Base-by-base conservation (phyloP, 768 basidiomycete genomes). In the Boletus subparvulus region DNA sequence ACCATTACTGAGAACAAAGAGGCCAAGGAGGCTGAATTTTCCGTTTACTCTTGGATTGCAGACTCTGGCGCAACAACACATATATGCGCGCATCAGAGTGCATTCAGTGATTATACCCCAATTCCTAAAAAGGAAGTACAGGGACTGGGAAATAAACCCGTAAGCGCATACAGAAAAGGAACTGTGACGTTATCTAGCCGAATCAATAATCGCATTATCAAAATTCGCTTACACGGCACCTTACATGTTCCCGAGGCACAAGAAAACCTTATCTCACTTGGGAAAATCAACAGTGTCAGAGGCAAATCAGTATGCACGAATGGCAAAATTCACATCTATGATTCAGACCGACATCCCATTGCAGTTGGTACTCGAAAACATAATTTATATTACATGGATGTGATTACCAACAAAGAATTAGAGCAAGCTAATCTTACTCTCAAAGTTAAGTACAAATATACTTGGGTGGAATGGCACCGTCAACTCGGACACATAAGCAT, bases 231-330 rank as follows among this genome's bases (percentile, higher is more conserved):
- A 7, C 12, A 1, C 4, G n/a, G 54, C 6, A 32, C 39, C 3
- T 24, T 54, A 3, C 10, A 56, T n/a, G 45, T 48, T 1, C 58
- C 58, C 3, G 36, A 39, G 7, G 45, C 58, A 3, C 16, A 10
- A 6, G 30, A 56, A 17, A 60, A 60, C n/a, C 14, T 60, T n/a
- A 2, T 56, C 1, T 60, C 58, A 2, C 28, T 60, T 0, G 37
- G 19, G 1, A 10, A 33, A 2, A 16, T 56, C 0, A 50, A 56
- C 19, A 3, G 2, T 3, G 21, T 36, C 1, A 39, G 54, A 1
- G 41, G 49, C 9, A 1, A 17, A 7, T 7, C 41, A 2, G 21
- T 13, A 0, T 51, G 41, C 14, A 3, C 2, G 8, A 2, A 26
- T 3, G 50, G 41, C 1, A 35, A 14, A 32, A 33, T 42, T 7